Base-by-base conservation (phyloP, 2,329 filamentous ascomycete genomes). In the Paraconiothyrium brasiliense region DNA sequence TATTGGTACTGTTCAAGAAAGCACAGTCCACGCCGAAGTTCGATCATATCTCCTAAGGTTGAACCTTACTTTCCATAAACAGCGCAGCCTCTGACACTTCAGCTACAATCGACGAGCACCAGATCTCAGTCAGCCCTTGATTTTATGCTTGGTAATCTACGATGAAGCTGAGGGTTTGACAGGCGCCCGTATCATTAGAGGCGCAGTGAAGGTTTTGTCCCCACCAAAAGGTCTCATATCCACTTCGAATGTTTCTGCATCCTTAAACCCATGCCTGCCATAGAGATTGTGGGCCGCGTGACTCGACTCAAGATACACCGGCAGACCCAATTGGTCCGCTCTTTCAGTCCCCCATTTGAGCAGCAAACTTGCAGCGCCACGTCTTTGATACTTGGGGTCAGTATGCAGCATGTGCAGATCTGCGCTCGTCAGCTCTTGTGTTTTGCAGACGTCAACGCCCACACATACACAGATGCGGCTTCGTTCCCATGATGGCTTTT, bases 401-500 rank as follows among this genome's bases (percentile, higher is more conserved):
- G 71, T 73, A 48, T 70, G 67, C 37, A 75, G 58, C 61, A 74
- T 64, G 32, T 74, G 69, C 24, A 75, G 67, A 56, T 72, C 72
- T 75, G n/a, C 9, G 13, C 24, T 56, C 9, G 13, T 56, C 20
- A 62, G 39, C 57, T 11, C 50, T 7, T 1, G 32, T 20, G 20
- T 20, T 24, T 24, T 4, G 27, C 43, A 48, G 2, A 43, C 27
- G 6, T 7, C 37, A 20, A 37, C 2, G 14, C 35, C 9, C 6
- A 41, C 3, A 61, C 73, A 20, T 65, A 75, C 72, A 76, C 2
- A 76, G 14, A 60, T 73, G 71, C 4, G 67, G 69, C 20, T 57
- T 67, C 1, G 51, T 39, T 0, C 71, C 70, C 58, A 76, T 59
- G 6, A 69, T 54, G n/a, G 61, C 65, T 51, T 65, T 60, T 41